Evolutionary conservation across 2,329 filamentous ascomycete species (phyloP), one percentile per base, ranked within the genome.

Genomic region (Teratosphaeria zuluensis): DNA sequence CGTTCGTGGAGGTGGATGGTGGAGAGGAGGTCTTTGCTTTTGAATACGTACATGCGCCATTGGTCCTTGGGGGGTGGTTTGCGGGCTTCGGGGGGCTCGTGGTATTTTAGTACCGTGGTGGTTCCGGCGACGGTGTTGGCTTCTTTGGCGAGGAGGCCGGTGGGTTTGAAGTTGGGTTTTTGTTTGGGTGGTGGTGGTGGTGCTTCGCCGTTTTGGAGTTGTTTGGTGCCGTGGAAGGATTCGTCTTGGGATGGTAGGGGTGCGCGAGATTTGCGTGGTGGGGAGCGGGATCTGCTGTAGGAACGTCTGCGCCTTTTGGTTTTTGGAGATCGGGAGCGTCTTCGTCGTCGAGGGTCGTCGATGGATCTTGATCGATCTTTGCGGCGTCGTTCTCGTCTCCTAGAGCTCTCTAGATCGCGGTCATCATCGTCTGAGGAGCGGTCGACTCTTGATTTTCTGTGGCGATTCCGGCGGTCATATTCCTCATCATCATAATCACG

Each of bases 1-100:
- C 90, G 85, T 58, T 80, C 76, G 59, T 82, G 81, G 54, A 99
- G 79, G 59, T 90, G 84, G 24, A 96, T 80, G 1, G 90, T 95
- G 69, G 95, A 90, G 35, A 96, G 73, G 2, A 95, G 80, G 58
- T 91, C 88, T 32, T 82, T 76, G 31, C 81, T 74, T 70, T 96
- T 96, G 81, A 99, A 99, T 24, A 96, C 83, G 71, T 95, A 97
- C 54, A 99, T 78, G 61, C 89, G 89, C 92, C 92, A 99, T 59
- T 84, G 77, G 65, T 94, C 85, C 57, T 84, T 86, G 0, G 87
- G 70, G 0, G 92, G 81, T 0, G 94, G 90, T 66, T 96, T 96
- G 60, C 94, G 88, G 55, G 92, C 90, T 77, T 99, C 94, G 11
- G 90, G 78, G 1, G 94, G 94, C 74, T 99, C 94, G 76, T 96